phyloP scores from a whole-genome alignment of 805 yeast species.

The Lachancea quebecensis region DNA sequence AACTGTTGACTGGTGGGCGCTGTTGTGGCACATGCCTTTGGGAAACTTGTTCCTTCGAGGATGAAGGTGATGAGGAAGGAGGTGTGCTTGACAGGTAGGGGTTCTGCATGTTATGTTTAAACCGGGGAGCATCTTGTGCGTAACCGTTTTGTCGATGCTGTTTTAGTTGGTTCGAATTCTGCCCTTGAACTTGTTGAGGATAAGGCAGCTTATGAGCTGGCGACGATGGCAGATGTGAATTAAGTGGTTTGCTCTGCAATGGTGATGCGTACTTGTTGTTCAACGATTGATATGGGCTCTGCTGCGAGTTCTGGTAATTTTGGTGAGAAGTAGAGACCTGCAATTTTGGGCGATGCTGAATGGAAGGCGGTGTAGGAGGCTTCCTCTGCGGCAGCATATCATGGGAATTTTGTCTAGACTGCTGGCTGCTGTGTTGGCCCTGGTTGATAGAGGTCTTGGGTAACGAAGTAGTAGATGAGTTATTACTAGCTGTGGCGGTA shows the following conservation, averaged over 20 bases:
- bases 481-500: conserved; percentile 3
- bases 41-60: background rate
- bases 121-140: conserved; percentile 4
- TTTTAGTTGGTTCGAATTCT: conserved; percentile 3
- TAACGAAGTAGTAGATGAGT: conserved; percentile 4
- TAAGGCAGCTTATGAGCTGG: conserved; percentile 3
- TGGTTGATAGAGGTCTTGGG: conserved; percentile 4
- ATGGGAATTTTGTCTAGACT: background rate
- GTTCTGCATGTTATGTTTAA: conserved; percentile 7
- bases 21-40: conserved; percentile 18
- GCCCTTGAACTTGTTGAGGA: conserved; percentile 2
- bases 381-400: conserved; percentile 44
- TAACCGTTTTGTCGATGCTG: conserved; percentile 7
- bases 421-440: conserved; percentile 2
- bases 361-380: conserved; percentile 50
- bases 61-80: conserved; percentile 9
- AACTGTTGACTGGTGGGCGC: conserved; percentile 11
- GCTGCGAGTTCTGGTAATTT: background rate
- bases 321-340: conserved; percentile 8
- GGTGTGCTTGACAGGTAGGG: conserved; percentile 7
- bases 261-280: conserved; percentile 1
- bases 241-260: conserved; percentile 4
- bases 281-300: background rate
- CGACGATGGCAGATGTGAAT: conserved; percentile 5
- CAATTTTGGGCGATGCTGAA: conserved; percentile 7